phyloP scores from a whole-genome alignment of 768 basidiomycete species.

The Phallus indusiatus region DNA sequence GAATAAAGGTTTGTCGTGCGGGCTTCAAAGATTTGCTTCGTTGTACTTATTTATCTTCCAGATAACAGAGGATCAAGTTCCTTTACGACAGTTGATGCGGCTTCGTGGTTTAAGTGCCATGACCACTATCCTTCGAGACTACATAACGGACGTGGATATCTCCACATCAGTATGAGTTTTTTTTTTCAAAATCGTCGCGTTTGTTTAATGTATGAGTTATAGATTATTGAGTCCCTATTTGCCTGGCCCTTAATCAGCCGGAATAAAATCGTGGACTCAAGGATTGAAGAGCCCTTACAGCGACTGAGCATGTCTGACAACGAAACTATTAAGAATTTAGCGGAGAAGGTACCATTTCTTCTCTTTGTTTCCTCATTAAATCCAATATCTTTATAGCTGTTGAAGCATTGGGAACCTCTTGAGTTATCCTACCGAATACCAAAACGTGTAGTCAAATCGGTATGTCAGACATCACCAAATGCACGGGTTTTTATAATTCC shows the following conservation, averaged over 20 bases:
- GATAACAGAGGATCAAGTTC: constrained; percentile 77
- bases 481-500: background rate
- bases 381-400: constrained; percentile 37
- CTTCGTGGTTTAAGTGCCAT: constrained; percentile 90
- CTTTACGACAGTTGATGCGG: constrained; percentile 79
- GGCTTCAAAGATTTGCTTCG: background rate
- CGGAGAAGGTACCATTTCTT: constrained; percentile 44
- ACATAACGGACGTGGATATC: constrained; percentile 60
- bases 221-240: constrained; percentile 6
- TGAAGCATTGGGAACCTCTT: constrained; percentile 72
- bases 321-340: constrained; percentile 43
- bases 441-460: constrained; percentile 42
- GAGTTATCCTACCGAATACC: constrained; percentile 82
- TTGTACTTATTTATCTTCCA: constrained; percentile 20
- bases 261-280: constrained; percentile 87
- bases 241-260: constrained; percentile 76
- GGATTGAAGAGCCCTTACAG: constrained; percentile 57
- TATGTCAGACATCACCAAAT: constrained; percentile 16
- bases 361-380: background rate
- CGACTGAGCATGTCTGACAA: constrained; percentile 44
- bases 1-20: constrained; percentile 55
- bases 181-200: background rate
- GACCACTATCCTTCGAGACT: constrained; percentile 78
- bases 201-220: background rate
- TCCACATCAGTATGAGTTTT: constrained; percentile 48